phyloP scores from a whole-genome alignment of 805 yeast species.

The Pichia exigua region DNA sequence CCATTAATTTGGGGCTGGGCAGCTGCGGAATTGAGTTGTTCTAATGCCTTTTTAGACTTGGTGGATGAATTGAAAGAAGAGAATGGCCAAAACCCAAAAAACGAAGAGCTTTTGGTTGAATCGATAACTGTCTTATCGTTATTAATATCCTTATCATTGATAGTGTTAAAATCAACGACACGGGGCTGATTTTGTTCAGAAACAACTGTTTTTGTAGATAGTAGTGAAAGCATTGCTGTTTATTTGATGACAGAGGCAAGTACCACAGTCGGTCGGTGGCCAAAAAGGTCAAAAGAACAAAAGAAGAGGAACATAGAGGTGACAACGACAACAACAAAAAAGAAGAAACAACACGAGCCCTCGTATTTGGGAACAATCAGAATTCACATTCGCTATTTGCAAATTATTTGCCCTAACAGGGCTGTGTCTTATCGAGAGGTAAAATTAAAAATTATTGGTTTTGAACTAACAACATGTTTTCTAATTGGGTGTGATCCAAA shows the following conservation, averaged over 20 bases:
- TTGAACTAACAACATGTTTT: not conserved
- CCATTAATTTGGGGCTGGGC: not conserved
- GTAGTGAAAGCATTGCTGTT: conserved; percentile 1
- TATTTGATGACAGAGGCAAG: not conserved
- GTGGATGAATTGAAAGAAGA: not conserved
- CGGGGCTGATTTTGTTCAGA: conserved; percentile 4
- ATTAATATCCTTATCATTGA: conserved; percentile 5
- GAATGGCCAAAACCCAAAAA: not conserved
- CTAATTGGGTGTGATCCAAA: not conserved
- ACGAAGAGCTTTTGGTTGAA: not conserved
- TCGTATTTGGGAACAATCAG: not conserved
- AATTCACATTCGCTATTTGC: too few species aligned
- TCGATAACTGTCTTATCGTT: not conserved
- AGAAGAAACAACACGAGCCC: not conserved
- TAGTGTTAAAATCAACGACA: conserved; percentile 20
- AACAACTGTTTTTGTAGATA: not conserved
- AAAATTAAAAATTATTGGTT: not conserved
- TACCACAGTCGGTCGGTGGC: not conserved
- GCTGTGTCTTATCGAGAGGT: not conserved
- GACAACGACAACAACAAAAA: not conserved
- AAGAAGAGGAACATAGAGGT: not conserved
- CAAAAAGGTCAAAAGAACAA: not conserved
- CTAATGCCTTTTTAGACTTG: not conserved
- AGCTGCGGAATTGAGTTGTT: not conserved
- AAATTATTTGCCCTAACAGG: not conserved